A percentile compares a stretch with the other conserved stretches of the same genome.
Conservation (phyloP, 768 basidiomycete species). For the Amanita jacksonii region DNA sequence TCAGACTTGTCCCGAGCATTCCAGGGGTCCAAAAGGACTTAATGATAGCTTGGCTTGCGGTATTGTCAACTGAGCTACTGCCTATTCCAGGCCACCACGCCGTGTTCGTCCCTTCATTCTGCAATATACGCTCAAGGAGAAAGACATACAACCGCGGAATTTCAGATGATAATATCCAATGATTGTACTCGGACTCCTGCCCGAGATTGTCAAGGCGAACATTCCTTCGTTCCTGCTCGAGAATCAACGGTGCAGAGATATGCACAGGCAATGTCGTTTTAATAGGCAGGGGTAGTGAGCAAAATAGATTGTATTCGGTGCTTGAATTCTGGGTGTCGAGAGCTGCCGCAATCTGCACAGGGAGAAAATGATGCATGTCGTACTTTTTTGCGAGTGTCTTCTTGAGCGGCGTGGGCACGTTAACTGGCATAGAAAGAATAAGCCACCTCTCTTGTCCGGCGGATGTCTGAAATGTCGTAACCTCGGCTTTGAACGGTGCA, state of each 20-base stretch:
- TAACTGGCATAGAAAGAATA: not conserved
- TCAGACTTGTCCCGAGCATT: constrained; percentile 15
- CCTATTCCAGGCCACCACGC: constrained; percentile 29
- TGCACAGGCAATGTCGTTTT: constrained; percentile 34
- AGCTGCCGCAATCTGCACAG: constrained; percentile 23
- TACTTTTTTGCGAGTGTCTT: not conserved
- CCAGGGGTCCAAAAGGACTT: constrained; percentile 21
- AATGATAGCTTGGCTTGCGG: constrained; percentile 13
- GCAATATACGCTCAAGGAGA: constrained; percentile 23
- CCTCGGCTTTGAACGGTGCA: not conserved
- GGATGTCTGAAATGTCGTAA: not conserved
- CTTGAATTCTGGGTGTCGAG: constrained; percentile 9
- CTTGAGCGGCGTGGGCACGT: not conserved
- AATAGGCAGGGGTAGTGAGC: constrained; percentile 33
- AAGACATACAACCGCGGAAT: constrained; percentile 30
- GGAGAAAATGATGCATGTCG: constrained; percentile 20
- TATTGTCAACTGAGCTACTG: constrained; percentile 13
- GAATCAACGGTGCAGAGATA: constrained; percentile 35
- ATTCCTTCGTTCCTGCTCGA: constrained; percentile 35
- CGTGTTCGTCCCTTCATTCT: constrained; percentile 10
- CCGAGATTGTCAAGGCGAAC: constrained; percentile 30
- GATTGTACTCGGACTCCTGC: constrained; percentile 29
- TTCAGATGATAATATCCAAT: constrained; percentile 28
- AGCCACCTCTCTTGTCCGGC: not conserved
- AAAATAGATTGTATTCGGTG: constrained; percentile 26